A percentile compares a stretch with the other conserved stretches of the same genome.
These are phyloP conservation scores for Wickerhamiella australiensis DNA, from an alignment of 805 yeast species.

Conservation along the genomic window DNA sequence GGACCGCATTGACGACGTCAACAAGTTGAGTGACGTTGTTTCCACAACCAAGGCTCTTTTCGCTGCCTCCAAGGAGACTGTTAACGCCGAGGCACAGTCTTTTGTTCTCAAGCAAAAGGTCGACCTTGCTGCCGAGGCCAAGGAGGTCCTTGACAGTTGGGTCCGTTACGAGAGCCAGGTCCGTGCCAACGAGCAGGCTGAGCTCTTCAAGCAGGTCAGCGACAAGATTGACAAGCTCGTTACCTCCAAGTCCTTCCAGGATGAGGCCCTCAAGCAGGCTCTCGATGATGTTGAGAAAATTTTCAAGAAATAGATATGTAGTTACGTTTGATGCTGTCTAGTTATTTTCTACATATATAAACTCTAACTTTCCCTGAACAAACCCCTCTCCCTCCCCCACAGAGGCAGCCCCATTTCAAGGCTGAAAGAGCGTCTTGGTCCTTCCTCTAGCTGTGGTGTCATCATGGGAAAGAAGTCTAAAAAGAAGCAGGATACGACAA, in stretches of 20 bases:
- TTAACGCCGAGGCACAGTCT: slow-evolving; percentile 84
- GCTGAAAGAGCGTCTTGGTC: no score
- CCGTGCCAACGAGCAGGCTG: slow-evolving; percentile 91
- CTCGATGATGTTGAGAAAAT: slow-evolving; percentile 83
- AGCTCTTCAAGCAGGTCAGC: slow-evolving; percentile 74
- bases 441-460: background rate
- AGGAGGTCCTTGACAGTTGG: slow-evolving; percentile 95
- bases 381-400: no score
- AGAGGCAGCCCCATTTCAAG: no score
- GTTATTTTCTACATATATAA: background rate
- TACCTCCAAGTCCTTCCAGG: slow-evolving; percentile 84
- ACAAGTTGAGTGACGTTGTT: slow-evolving; percentile 84
- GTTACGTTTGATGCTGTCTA: slow-evolving; percentile 2
- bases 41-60: slow-evolving; percentile 83
- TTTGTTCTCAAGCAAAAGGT: slow-evolving; percentile 88
- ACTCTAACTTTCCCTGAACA: background rate
- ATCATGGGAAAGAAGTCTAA: background rate
- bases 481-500: background rate
- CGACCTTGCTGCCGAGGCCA: slow-evolving; percentile 80
- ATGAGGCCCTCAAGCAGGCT: slow-evolving; percentile 78
- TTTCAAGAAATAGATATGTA: slow-evolving; percentile 31
- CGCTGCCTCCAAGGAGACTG: slow-evolving; percentile 92
- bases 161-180: slow-evolving; percentile 95
- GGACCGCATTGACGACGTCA: slow-evolving; percentile 77
- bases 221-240: slow-evolving; percentile 79